Percentiles rank a stretch among this genome's conserved stretches.
phyloP scores from a whole-genome alignment of 2,329 filamentous ascomycete species.

The Paracamarosporium sp. region DNA sequence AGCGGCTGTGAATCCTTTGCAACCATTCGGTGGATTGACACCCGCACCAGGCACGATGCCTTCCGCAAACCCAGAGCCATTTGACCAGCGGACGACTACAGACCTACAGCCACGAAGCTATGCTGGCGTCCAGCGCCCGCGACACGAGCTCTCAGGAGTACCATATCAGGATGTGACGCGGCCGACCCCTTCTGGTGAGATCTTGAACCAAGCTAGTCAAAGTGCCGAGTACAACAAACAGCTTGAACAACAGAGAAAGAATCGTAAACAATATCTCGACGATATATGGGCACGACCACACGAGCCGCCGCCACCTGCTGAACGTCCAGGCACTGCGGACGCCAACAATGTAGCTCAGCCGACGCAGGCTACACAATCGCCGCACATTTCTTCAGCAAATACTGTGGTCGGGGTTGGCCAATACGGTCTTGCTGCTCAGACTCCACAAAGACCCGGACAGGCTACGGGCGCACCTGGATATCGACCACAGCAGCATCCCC shows the following conservation, averaged over 20 bases:
- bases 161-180: conserved; percentile 84
- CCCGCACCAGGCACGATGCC: conserved; percentile 75
- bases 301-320: conserved; percentile 70
- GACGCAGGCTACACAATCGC: conserved; percentile 55
- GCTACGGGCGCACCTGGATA: conserved; percentile 71
- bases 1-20: conserved; percentile 37
- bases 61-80: conserved; percentile 66
- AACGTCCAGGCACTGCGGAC: conserved; percentile 47
- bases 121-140: conserved; percentile 79
- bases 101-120: conserved; percentile 81
- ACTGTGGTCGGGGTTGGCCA: conserved; percentile 63
- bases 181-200: conserved; percentile 75
- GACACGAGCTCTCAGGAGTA: conserved; percentile 87
- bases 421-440: conserved; percentile 65
- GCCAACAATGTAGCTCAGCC: conserved; percentile 48
- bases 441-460: conserved; percentile 63
- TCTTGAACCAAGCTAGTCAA: conserved; percentile 85
- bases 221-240: conserved; percentile 90
- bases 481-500: conserved; percentile 73
- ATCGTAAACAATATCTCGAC: conserved; percentile 80
- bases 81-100: conserved; percentile 79
- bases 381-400: conserved; percentile 65
- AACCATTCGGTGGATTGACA: conserved; percentile 63
- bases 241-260: conserved; percentile 79
- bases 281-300: conserved; percentile 84